Evolutionary conservation across 1,284 basidiomycete species (phyloP).

Genomic region (Golubevia pallescens): DNA sequence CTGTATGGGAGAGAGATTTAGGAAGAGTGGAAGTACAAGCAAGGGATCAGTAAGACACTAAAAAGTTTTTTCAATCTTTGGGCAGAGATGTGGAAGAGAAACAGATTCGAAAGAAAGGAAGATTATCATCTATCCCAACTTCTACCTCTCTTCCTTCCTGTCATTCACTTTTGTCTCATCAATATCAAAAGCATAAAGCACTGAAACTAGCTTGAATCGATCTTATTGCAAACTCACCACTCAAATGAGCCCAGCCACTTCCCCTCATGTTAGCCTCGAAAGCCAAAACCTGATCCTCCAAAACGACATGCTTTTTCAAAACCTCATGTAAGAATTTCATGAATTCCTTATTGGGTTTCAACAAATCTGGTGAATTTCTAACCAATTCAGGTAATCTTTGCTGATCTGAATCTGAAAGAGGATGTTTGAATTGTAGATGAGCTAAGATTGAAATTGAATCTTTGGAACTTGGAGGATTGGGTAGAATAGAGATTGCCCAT

Average conservation of each 20-base stretch:
- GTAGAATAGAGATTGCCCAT: conserved; percentile 37
- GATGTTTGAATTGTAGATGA: conserved; percentile 19
- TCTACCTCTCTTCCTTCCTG: too few species aligned
- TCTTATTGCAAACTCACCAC: conserved; percentile 15
- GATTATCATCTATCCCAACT: too few species aligned
- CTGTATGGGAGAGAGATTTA: conserved; percentile 8
- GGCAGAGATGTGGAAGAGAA: too few species aligned
- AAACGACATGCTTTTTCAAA: conserved; percentile 36
- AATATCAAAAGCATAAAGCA: too few species aligned
- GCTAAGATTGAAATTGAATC: conserved; percentile 22
- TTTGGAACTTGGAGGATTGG: conserved; percentile 12
- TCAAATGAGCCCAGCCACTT: conserved; percentile 55
- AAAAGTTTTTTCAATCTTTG: too few species aligned
- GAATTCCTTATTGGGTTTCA: conserved; percentile 38
- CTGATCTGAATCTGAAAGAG: too few species aligned
- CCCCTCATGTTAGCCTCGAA: conserved; percentile 45
- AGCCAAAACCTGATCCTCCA: conserved; percentile 39
- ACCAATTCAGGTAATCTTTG: conserved; percentile 26
- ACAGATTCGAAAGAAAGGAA: too few species aligned
- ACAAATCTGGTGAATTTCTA: conserved; percentile 31
- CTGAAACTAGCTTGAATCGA: too few species aligned
- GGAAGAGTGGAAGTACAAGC: neutral
- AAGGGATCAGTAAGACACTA: neutral
- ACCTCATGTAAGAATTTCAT: conserved; percentile 43
- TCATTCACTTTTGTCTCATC: too few species aligned